Evolutionary conservation across 2,329 filamentous ascomycete genomes (phyloP), one percentile per base, ranked within the genome.

Genomic region (Diaporthe australafricana): DNA sequence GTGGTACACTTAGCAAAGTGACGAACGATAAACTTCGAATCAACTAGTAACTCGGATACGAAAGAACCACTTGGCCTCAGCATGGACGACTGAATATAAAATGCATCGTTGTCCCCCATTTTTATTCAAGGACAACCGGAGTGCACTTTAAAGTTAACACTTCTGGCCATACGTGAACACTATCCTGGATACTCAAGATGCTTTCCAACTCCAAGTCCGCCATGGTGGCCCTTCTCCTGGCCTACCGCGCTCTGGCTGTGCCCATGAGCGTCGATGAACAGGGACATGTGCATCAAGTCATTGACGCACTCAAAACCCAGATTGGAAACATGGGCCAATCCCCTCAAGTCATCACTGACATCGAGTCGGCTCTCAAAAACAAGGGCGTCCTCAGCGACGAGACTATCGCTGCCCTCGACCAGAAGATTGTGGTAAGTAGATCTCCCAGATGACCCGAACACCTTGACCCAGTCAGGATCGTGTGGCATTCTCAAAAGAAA

Each of bases 371-470:
- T 20, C 52, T 56, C 9, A 0, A 35, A 56, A 30, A 8, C 3
- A 14, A 38, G 20, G 52, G 52, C 20, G 5, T 8, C 52, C n/a
- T 56, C 20, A 30, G 35, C 16, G 52, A 27, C 3, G 9, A 56
- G 30, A 7, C n/a, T 6, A 14, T 56, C 30, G 9, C 30, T 9
- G 32, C 20, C 30, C 30, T 38, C 4, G n/a, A 56, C 20, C 27
- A 56, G 52, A 56, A 56, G 20, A 56, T 56, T 56, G 30, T 35
- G 4, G 52, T 56, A 56, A 56, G 52, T 30, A 38, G 9, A 35
- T 7, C 27, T 17, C 9, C 9, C 32, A 3, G 20, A 22, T 35
- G 20, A 14, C 5, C 11, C 5, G 2, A 14, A 35, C 5, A 35
- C 20, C 2, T n/a, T n/a, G 17, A 14, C 22, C 11, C 7, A 8